Base-by-base conservation (phyloP, 2,329 filamentous ascomycete genomes). In the Fusarium hostae region DNA sequence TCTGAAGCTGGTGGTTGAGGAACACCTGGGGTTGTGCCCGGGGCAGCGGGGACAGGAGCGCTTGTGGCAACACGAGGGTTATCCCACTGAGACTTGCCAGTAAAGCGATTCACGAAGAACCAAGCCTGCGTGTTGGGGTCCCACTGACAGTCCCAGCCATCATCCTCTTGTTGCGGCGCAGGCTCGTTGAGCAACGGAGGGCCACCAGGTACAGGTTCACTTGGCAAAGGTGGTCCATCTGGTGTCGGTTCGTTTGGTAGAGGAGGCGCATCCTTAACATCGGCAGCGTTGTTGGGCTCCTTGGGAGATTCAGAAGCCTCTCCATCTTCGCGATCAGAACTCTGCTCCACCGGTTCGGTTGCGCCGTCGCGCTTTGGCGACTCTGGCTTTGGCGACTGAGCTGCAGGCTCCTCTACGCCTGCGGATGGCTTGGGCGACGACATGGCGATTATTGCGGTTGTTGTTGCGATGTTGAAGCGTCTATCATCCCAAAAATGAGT, bases 41-140 rank as follows among this genome's bases (percentile, higher is more conserved):
- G 68, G 5, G 76, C 70, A 72, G 77, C 59, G 10, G 79, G 71
- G 56, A 82, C 73, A 32, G 79, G 76, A 26, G 79, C 50, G 34
- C 82, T 81, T 51, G 84, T 82, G 9, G 91, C 87, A 8, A 95
- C 84, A 54, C 94, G 91, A 9, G 94, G 94, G 77, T 97, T 97
- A 39, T 95, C 92, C 92, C 94, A 96, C 78, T 96, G 94, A 59
- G 90, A 90, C 64, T 88, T 84, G 39, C 89, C 87, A 7, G 93
- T 96, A 79, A 92, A 91, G 73, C 91, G 90, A 79, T 97, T 97
- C 85, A 91, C 90, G 82, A 97, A 97, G 83, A 94, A 97, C 83
- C 90, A 97, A 8, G 89, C 87, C 71, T 91, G 87, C 3, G 87
- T 86, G 56, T 80, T 85, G 28, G 87, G 82, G 75, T 97, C 94